Conservation (phyloP, 2,329 filamentous ascomycete genomes). For the Hypoxylon sp. region DNA sequence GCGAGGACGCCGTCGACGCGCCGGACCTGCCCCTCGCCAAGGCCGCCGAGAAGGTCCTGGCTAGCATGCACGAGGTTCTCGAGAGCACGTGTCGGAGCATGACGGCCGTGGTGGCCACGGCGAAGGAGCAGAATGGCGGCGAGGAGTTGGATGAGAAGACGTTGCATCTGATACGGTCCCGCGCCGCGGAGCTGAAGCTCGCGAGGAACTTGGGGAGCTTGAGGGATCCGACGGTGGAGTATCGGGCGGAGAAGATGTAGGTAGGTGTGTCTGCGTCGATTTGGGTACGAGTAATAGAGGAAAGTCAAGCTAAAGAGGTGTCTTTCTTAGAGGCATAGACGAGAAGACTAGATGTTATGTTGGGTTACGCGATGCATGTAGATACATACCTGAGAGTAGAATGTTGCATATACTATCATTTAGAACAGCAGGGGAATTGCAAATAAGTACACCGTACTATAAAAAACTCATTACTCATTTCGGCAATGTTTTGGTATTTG, state of each 20-base stretch:
- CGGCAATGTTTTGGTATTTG: no score
- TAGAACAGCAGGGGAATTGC: no score
- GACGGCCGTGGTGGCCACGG: conserved; percentile 57
- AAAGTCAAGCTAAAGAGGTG: no score
- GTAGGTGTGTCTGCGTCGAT: no score
- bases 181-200: conserved; percentile 88
- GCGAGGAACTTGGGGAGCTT: conserved; percentile 78
- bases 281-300: no score
- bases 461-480: no score
- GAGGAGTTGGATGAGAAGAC: conserved; percentile 63
- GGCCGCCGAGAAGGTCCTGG: conserved; percentile 86
- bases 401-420: no score
- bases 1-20: conserved; percentile 73
- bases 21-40: conserved; percentile 81
- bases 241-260: conserved; percentile 65
- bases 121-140: conserved; percentile 51
- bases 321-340: no score
- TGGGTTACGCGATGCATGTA: no score
- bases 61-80: conserved; percentile 90
- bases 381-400: no score
- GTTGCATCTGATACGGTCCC: conserved; percentile 74
- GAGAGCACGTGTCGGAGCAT: conserved; percentile 73
- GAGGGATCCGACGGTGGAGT: conserved; percentile 69
- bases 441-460: no score
- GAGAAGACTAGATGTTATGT: no score